Evolutionary conservation across 345 rosid species (phyloP).

Genomic region (Populus deltoides): DNA sequence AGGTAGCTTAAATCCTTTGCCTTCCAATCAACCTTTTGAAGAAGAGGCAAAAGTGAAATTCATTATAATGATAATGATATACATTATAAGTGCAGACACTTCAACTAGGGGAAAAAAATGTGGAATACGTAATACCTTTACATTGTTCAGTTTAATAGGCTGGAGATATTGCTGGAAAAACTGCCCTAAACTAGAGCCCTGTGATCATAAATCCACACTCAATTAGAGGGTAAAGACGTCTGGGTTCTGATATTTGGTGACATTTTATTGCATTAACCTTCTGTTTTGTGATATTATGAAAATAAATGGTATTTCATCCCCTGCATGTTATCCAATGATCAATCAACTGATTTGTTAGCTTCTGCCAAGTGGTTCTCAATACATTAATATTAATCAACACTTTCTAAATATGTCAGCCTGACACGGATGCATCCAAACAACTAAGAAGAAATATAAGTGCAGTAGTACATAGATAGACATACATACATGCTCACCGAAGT

Average conservation of each 20-base stretch:
- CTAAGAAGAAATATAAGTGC: background rate
- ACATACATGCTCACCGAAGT: conserved; percentile 95
- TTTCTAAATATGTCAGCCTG: background rate
- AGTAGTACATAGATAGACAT: conserved; percentile 21
- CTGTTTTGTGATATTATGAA: background rate
- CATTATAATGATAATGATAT: conserved; percentile 1
- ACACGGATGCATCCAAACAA: background rate
- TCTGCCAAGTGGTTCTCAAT: background rate
- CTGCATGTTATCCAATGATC: background rate
- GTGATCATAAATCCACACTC: conserved; percentile 10
- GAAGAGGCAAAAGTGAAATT: conserved; percentile 14
- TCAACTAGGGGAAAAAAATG: background rate
- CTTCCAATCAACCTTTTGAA: conserved; percentile 83
- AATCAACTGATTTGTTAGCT: background rate
- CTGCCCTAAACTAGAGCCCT: conserved; percentile 99
- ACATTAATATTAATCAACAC: background rate
- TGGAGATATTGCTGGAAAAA: conserved; percentile 81
- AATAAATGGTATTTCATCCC: background rate
- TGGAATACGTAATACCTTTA: conserved; percentile 43
- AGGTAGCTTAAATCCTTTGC: conserved; percentile 82
- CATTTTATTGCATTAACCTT: background rate
- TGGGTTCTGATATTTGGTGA: background rate
- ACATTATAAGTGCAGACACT: conserved; percentile 8
- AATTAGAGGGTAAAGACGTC: background rate
- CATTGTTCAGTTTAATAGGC: conserved; percentile 90